Evolutionary conservation across 805 yeast species (phyloP), one percentile per base, ranked within the genome.

Genomic region (Yamadazyma paraphyllophila): DNA sequence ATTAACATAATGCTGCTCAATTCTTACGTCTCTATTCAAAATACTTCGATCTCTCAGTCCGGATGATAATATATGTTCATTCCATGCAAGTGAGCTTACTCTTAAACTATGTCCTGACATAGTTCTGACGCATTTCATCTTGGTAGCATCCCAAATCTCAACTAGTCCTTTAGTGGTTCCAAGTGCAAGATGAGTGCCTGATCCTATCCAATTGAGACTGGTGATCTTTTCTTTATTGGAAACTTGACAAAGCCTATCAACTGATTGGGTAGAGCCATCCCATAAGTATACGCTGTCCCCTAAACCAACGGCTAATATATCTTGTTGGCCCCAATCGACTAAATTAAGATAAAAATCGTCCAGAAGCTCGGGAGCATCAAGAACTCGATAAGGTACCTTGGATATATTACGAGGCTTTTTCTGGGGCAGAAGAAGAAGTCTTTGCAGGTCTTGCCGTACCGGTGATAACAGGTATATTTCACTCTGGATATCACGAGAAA

Each of bases 321-420:
- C 96, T 47, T 84, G 88, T 20, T 88, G 79, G 0, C 97, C 96
- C 99, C 99, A 92, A 61, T 94, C 98, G 1, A 94, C 86, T 46
- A 94, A 73, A 57, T 94, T 94, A 41, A 90, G 74, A 61, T 92
- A 92, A 60, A 91, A 92, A 61, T 92, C 98, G 62, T 94, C 98
- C 5, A 89, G 89, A 16, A 94, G 71, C 39, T 89, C 96, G 0
- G 98, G 99, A 0, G 99, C 99, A 67, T 92, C 99, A 36, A 92
- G 75, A 4, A 92, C 97, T 45, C 96, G 76, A 59, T 85, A 90
- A 0, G 99, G 98, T 1, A 90, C 88, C 58, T 86, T 88, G 3
- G 94, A 75, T 15, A 94, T 87, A 26, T 79, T 77, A 37, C 99
- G 69, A 1, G 85, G 80, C 57, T 81, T 85, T 64, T 84, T 88